phyloP scores from a whole-genome alignment of 768 basidiomycete species.

The Russula compacta region DNA sequence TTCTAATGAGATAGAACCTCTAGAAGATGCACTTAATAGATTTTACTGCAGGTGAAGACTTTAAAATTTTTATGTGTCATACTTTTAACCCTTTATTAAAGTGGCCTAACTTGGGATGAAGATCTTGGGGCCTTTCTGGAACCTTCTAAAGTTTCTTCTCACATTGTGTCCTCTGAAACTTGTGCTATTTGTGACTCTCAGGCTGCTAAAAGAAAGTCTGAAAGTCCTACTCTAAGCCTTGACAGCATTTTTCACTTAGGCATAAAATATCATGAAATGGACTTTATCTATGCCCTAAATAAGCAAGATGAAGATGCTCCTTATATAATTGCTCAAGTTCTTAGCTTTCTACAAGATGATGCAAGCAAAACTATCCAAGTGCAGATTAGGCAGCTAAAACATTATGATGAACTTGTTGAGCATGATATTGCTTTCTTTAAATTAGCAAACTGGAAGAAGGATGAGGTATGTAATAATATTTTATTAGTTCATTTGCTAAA shows the following conservation, averaged over 20 bases:
- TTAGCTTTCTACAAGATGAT: constrained; percentile 27
- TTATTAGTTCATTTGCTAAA: background rate
- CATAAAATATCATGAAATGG: constrained; percentile 44
- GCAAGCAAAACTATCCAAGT: constrained; percentile 24
- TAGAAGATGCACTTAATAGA: constrained; percentile 35
- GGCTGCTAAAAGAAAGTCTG: background rate
- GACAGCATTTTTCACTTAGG: constrained; percentile 36
- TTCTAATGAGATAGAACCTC: constrained; percentile 37
- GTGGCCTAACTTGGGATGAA: constrained; percentile 46
- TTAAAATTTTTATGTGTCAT: background rate
- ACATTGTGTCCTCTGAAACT: constrained; percentile 23
- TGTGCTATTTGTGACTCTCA: constrained; percentile 9
- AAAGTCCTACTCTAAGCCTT: constrained; percentile 21
- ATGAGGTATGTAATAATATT: constrained; percentile 5
- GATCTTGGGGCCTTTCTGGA: constrained; percentile 36
- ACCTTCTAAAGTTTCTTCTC: constrained; percentile 32
- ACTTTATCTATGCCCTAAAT: constrained; percentile 49
- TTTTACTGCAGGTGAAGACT: constrained; percentile 49
- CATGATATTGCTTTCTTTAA: background rate
- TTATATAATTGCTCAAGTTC: constrained; percentile 51
- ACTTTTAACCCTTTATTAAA: background rate
- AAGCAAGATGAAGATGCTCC: constrained; percentile 25
- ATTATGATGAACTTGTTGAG: constrained; percentile 35
- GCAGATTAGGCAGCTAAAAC: constrained; percentile 36
- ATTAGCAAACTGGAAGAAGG: background rate